These are phyloP conservation scores for Trichoderma cornu-damae DNA, from an alignment of 2,329 filamentous ascomycete species.

Conservation along the genomic window DNA sequence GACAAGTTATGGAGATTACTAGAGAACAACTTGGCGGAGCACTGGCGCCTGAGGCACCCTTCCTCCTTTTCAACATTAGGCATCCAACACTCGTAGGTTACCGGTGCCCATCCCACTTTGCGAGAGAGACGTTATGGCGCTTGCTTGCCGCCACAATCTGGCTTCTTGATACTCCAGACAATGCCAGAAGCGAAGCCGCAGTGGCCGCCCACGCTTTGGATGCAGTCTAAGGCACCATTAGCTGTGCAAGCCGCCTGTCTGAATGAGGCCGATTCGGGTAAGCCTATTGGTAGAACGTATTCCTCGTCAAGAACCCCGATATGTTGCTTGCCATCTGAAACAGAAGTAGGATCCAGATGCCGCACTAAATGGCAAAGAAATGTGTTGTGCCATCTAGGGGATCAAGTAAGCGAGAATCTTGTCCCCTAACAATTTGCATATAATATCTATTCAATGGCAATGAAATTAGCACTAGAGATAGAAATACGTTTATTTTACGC, in stretches of 20 bases:
- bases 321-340: constrained; percentile 43
- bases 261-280: constrained; percentile 47
- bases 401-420: not conserved
- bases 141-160: constrained; percentile 30
- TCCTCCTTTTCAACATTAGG: not conserved
- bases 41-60: not conserved
- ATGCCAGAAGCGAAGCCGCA: constrained; percentile 25
- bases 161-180: constrained; percentile 35
- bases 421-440: not conserved
- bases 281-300: constrained; percentile 40
- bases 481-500: too few relatives aligned
- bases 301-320: constrained; percentile 45
- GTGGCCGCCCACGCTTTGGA: not conserved
- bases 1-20: not conserved
- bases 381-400: constrained; percentile 2
- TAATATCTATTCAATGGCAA: not conserved
- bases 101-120: constrained; percentile 8
- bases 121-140: constrained; percentile 20
- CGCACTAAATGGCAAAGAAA: not conserved
- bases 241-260: constrained; percentile 34
- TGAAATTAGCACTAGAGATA: too few relatives aligned
- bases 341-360: constrained; percentile 42
- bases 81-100: constrained; percentile 2
- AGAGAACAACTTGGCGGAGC: not conserved
- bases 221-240: not conserved